A percentile compares a stretch with the other conserved stretches of the same genome.
Conservation (phyloP, 1,284 basidiomycete species). For the Ceratobasidium sp. region DNA sequence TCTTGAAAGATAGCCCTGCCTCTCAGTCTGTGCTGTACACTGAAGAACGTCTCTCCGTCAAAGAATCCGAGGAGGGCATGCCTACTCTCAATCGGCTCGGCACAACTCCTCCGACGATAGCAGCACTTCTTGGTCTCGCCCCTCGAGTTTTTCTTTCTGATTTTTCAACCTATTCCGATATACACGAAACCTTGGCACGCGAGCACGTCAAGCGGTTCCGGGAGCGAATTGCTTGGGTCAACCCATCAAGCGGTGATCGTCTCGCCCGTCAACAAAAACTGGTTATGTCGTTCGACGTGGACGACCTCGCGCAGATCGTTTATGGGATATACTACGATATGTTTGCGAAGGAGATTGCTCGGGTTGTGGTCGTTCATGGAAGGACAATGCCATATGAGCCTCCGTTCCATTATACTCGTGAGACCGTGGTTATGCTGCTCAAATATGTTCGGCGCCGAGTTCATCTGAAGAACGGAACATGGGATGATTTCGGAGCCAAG, state of each 20-base stretch:
- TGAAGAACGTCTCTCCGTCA: conserved; percentile 8
- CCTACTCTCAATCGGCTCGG: conserved; percentile 4
- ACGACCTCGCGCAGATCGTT: background rate
- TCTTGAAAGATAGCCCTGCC: conserved; percentile 6
- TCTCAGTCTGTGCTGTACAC: conserved; percentile 32
- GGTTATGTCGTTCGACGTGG: conserved; percentile 6
- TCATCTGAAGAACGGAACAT: background rate
- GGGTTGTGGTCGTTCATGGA: conserved; percentile 51
- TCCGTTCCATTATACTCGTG: conserved; percentile 3
- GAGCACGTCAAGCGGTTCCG: conserved; percentile 9
- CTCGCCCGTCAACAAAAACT: background rate
- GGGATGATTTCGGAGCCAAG: background rate
- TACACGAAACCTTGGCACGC: background rate
- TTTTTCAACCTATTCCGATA: conserved; percentile 15
- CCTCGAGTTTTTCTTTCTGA: conserved; percentile 16
- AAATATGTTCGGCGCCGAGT: background rate
- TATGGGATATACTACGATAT: conserved; percentile 29
- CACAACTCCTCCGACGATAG: conserved; percentile 11
- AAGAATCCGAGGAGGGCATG: background rate
- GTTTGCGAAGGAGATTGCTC: conserved; percentile 50
- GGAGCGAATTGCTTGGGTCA: conserved; percentile 29
- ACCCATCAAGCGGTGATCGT: conserved; percentile 19
- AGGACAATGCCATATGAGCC: background rate
- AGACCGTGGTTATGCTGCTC: conserved; percentile 8
- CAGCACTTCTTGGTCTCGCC: conserved; percentile 9